Base-by-base conservation (phyloP, 768 basidiomycete genomes). In the Auricularia sp. region DNA sequence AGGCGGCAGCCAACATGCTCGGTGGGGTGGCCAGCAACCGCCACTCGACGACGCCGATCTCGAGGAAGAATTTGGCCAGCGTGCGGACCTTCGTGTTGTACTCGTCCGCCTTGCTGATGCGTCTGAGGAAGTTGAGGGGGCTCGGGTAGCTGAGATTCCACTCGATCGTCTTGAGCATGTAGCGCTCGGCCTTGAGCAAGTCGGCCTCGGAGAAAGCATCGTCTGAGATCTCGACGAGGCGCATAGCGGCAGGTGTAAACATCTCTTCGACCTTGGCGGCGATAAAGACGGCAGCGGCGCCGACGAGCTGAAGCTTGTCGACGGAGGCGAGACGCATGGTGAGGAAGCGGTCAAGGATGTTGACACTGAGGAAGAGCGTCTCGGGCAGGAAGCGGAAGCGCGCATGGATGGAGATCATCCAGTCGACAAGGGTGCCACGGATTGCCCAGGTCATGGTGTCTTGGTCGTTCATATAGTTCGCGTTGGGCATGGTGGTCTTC, bases 191-290 rank as follows among this genome's bases (percentile, higher is more conserved):
- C 62, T 89, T 86, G 65, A 93, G 82, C 66, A 98, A 89, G 69
- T 97, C 93, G 0, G 86, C 82, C 68, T 87, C 83, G 14, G 81
- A 82, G 75, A 87, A 94, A 13, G 87, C 85, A 3, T 85, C 84
- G 65, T 95, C 92, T 44, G 90, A 84, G 70, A 92, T 87, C 72
- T 82, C 82, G 21, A 89, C 82, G 71, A 96, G 88, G 76, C 94
- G 90, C 35, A 78, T 77, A 34, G 93, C 87, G 29, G 89, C 87
- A 0, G 95, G 95, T 10, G 92, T 86, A 67, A 92, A 84, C 51
- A 93, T 93, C 74, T 97, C 94, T 75, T 98, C 95, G 67, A 89
- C 92, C 75, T 98, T 98, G 44, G 92, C 84, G 0, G 95, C 85
- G 69, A 97, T 79, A 76, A 96, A 90, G 69, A 98, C 83, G 66